phyloP scores from a whole-genome alignment of 148 eudicot species.

The Rheum nobile region DNA sequence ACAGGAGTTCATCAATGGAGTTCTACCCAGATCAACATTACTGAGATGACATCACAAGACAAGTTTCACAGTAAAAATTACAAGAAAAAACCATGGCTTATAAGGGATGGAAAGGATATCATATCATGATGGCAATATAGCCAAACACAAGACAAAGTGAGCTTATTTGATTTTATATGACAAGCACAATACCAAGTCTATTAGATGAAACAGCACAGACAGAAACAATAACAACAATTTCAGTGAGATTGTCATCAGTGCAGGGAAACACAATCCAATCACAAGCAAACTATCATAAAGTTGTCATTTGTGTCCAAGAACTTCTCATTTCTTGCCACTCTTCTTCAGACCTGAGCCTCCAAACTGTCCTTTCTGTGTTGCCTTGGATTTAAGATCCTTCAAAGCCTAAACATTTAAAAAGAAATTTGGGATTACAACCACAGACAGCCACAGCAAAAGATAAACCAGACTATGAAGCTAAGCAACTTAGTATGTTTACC shows the following conservation, averaged over 20 bases:
- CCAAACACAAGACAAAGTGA: not conserved
- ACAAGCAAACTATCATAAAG: not conserved
- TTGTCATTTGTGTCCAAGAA: not conserved
- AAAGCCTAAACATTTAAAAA: slow-evolving; percentile 37
- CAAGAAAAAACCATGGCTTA: not conserved
- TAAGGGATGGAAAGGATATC: no score
- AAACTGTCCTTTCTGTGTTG: slow-evolving; percentile 62
- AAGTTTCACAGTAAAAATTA: not conserved
- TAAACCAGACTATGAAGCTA: slow-evolving; percentile 13
- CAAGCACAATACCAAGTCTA: not conserved
- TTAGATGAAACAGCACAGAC: not conserved
- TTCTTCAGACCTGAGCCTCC: slow-evolving; percentile 96
- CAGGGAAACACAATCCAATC: not conserved
- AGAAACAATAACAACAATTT: not conserved
- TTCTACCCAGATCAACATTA: not conserved
- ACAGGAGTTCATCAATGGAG: no score
- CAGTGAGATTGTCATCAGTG: not conserved
- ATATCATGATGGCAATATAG: not conserved
- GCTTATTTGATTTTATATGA: not conserved
- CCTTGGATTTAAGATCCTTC: slow-evolving; percentile 87
- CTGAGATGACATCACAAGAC: not conserved
- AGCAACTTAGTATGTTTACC: slow-evolving; percentile 19
- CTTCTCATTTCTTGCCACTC: slow-evolving; percentile 82
- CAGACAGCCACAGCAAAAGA: not conserved
- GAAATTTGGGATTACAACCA: not conserved